Percentiles rank a stretch among this genome's conserved stretches.
These are phyloP conservation scores for Fraxinus ornus DNA, from an alignment of 305 asterid genomes.

Conservation along the genomic window DNA sequence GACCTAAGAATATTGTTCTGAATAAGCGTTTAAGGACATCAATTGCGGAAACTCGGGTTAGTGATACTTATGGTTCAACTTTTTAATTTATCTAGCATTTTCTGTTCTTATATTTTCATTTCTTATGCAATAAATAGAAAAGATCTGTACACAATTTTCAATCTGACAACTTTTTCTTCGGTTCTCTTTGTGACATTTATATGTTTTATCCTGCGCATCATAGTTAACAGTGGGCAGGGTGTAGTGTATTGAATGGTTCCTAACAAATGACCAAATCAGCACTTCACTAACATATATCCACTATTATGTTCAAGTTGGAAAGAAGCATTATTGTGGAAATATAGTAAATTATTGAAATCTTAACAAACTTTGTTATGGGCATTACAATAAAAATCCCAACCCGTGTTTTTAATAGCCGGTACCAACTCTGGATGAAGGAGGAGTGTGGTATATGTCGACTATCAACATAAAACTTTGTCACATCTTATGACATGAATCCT, in stretches of 20 bases:
- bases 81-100: slow-evolving; percentile 22
- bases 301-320: background rate
- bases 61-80: slow-evolving; percentile 35
- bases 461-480: background rate
- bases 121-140: background rate
- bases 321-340: background rate
- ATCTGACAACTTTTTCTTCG: slow-evolving; percentile 6
- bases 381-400: background rate
- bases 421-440: background rate
- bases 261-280: background rate
- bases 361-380: background rate
- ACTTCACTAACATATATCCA: background rate
- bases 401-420: background rate
- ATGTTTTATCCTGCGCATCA: slow-evolving; percentile 7
- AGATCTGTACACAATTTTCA: background rate
- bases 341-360: background rate
- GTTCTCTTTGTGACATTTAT: background rate
- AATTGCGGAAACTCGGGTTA: slow-evolving; percentile 81
- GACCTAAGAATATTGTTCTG: slow-evolving; percentile 69
- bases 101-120: slow-evolving; percentile 4
- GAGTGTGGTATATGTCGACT: background rate
- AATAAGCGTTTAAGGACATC: slow-evolving; percentile 90
- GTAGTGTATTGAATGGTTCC: background rate
- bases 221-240: slow-evolving; percentile 5
- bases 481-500: background rate